Evolutionary conservation across 257 asterid genomes (phyloP).

Genomic region (Henckelia pumila): DNA sequence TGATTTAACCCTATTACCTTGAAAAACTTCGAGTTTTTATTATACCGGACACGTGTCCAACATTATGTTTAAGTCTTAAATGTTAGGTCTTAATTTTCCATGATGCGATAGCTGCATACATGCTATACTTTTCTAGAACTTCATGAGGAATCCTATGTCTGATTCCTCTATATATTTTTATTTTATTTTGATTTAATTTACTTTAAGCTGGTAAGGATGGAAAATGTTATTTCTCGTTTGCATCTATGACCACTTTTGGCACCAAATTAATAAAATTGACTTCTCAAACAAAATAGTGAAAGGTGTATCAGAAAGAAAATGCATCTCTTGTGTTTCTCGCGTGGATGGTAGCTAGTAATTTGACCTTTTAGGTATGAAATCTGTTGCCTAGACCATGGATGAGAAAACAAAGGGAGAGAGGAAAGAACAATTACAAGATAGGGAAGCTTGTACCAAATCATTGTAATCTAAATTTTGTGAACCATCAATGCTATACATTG

Average conservation of each 20-base stretch:
- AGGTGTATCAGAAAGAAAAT: neutral
- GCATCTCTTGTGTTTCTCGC: neutral
- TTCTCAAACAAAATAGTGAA: neutral
- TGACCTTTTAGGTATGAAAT: neutral
- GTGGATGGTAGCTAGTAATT: neutral
- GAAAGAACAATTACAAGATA: neutral
- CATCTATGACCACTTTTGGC: neutral
- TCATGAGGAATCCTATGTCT: neutral
- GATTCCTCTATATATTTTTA: neutral
- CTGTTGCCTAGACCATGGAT: neutral
- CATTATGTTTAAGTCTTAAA: neutral
- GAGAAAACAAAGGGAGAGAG: neutral
- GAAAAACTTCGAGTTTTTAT: neutral
- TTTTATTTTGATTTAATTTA: neutral
- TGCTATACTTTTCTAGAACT: conserved; percentile 1
- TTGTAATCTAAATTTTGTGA: neutral
- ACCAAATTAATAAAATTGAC: neutral
- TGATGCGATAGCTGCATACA: neutral
- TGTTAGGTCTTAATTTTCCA: neutral
- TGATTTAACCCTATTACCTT: neutral
- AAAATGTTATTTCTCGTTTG: conserved; percentile 1
- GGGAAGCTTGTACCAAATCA: neutral
- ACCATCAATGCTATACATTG: neutral
- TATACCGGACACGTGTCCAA: neutral
- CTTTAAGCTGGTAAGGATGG: neutral